Evolutionary conservation across 768 basidiomycete species (phyloP).

Genomic region (Dioszegia crocea): DNA sequence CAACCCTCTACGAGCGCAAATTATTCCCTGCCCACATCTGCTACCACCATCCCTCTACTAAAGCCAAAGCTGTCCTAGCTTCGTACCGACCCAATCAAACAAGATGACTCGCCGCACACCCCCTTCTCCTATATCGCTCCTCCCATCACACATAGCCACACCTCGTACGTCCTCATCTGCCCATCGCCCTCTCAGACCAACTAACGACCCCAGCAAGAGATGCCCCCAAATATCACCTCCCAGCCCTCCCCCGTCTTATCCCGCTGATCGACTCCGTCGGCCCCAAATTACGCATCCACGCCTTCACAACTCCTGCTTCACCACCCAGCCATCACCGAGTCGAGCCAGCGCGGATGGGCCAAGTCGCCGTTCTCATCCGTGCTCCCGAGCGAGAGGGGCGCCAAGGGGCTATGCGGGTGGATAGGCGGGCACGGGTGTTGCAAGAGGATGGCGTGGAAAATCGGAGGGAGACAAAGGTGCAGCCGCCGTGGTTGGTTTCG

Average conservation of each 20-base stretch:
- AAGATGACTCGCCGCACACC: conserved; percentile 10
- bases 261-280: conserved; percentile 1
- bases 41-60: too few relatives aligned
- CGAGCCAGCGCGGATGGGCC: background rate
- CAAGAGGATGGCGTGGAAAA: background rate
- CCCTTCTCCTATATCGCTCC: conserved; percentile 10
- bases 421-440: background rate
- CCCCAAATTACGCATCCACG: conserved; percentile 1
- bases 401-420: background rate
- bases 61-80: too few relatives aligned
- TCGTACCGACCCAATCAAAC: background rate
- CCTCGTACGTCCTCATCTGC: conserved; percentile 11
- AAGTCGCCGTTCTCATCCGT: background rate
- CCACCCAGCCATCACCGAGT: background rate
- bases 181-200: background rate
- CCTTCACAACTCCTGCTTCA: background rate
- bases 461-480: background rate
- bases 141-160: conserved; percentile 13
- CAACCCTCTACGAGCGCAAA: too few relatives aligned
- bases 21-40: too few relatives aligned
- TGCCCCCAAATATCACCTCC: background rate
- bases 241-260: background rate
- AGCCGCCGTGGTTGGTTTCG: conserved; percentile 1
- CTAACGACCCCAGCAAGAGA: background rate
- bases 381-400: background rate